Evolutionary conservation across 139 green algal genomes (phyloP).

Genomic region (Chlorella vulgaris): DNA sequence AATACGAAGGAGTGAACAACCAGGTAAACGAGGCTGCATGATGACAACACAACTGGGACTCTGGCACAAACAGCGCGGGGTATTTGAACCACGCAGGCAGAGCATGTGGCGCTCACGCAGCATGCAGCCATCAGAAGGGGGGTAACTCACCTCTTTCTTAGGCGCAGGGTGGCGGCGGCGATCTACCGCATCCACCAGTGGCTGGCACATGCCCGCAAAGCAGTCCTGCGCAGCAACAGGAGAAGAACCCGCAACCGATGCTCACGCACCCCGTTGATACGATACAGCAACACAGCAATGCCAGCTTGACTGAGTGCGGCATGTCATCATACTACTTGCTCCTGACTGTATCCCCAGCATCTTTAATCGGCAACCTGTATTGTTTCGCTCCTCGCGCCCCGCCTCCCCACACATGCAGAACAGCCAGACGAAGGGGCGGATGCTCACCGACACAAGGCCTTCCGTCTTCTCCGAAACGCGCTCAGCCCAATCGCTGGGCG

Average conservation of each 20-base stretch:
- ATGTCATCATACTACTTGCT: too few species aligned
- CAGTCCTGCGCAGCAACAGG: neutral
- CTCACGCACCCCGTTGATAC: neutral
- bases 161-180: neutral
- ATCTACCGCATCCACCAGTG: neutral
- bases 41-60: neutral
- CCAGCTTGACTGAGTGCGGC: neutral
- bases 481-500: conserved; percentile 7
- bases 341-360: too few species aligned
- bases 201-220: conserved; percentile 6
- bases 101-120: neutral
- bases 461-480: neutral
- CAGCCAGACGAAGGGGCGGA: neutral
- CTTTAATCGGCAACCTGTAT: too few species aligned
- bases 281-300: neutral
- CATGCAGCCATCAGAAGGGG: neutral
- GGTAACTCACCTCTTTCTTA: neutral
- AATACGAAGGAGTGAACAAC: neutral
- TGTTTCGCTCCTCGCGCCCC: too few species aligned
- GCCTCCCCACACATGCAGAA: neutral
- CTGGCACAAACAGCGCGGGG: neutral
- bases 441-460: neutral
- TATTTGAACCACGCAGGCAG: neutral
- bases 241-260: neutral
- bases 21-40: neutral